Percentiles rank a stretch among this genome's conserved stretches.
phyloP scores from a whole-genome alignment of 1,284 basidiomycete species.

The Heterobasidion irregulare region DNA sequence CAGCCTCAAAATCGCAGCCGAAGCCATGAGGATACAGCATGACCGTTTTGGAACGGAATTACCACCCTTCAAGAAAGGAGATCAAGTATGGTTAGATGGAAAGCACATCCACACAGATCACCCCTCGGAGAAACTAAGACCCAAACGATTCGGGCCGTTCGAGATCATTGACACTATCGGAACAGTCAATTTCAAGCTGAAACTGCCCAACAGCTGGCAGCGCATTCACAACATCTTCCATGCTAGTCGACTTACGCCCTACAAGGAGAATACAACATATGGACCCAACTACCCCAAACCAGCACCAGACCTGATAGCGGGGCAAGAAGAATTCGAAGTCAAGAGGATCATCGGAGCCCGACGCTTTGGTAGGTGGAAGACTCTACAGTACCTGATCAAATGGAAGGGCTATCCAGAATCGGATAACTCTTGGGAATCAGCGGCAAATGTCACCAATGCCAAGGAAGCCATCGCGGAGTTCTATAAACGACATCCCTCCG shows the following conservation, averaged over 20 bases:
- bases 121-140: neutral
- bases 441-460: neutral
- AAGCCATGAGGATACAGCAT: too few relatives aligned
- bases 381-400: neutral
- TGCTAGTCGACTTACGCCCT: neutral
- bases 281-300: neutral
- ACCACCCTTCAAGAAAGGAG: neutral
- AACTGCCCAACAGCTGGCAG: neutral
- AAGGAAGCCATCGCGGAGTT: too few relatives aligned
- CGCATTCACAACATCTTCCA: neutral
- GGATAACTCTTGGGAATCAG: neutral
- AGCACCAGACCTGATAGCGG: neutral
- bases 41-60: too few relatives aligned
- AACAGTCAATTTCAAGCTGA: neutral
- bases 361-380: conserved; percentile 14
- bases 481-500: too few relatives aligned
- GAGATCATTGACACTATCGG: neutral
- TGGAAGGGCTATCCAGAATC: neutral
- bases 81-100: neutral
- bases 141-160: neutral
- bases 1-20: too few relatives aligned
- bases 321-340: neutral
- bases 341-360: neutral
- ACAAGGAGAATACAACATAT: neutral
- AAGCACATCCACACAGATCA: neutral